phyloP scores from a whole-genome alignment of 176 grass and related monocot genomes.

The Aegilops tauschii region DNA sequence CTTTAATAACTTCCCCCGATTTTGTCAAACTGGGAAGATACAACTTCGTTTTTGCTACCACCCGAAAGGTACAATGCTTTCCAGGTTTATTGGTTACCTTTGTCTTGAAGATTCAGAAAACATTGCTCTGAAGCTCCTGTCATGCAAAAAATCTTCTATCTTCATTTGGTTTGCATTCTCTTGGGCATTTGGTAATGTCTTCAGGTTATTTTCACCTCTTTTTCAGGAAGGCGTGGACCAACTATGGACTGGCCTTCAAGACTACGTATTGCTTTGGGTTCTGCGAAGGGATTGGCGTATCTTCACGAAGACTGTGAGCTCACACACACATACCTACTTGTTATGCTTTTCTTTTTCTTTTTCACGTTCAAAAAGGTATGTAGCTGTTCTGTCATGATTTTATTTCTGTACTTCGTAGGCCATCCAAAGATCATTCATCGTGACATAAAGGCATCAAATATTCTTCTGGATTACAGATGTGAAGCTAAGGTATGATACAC shows the following conservation, averaged over 20 bases:
- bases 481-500: conserved; percentile 58
- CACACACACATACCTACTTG: conserved; percentile 15
- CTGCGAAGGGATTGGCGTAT: conserved; percentile 80
- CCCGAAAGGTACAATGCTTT: not conserved
- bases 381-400: not conserved
- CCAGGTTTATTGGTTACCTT: not conserved
- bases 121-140: conserved; percentile 1
- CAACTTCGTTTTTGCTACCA: not conserved
- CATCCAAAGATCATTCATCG: conserved; percentile 81
- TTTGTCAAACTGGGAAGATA: conserved; percentile 2
- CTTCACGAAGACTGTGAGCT: conserved; percentile 88
- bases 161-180: conserved; percentile 7
- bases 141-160: conserved; percentile 15
- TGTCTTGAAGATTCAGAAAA: not conserved
- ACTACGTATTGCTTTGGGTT: conserved; percentile 71
- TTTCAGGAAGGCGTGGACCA: conserved; percentile 40
- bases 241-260: conserved; percentile 72
- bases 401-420: conserved; percentile 34
- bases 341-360: conserved; percentile 30
- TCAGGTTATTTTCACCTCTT: conserved; percentile 14
- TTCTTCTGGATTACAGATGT: conserved; percentile 68
- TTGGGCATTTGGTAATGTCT: conserved; percentile 21
- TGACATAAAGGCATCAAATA: conserved; percentile 72
- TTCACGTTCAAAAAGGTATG: not conserved
- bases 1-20: not conserved